Evolutionary conservation across 2,329 filamentous ascomycete genomes (phyloP), one percentile per base, ranked within the genome.

Genomic region (Camillea tinctor): DNA sequence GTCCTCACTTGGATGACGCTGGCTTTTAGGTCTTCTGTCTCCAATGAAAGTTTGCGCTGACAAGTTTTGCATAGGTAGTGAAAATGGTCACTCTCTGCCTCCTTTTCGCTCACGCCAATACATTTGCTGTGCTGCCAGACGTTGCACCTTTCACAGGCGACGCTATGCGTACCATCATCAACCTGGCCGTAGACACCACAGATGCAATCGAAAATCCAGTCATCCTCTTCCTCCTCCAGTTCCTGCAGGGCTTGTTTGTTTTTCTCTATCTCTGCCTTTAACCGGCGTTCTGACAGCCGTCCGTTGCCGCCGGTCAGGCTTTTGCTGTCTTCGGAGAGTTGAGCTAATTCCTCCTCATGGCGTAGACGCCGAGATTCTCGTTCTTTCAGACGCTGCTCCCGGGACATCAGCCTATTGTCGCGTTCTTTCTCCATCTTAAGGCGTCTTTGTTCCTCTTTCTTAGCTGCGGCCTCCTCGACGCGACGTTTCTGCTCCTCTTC

Each of bases 111-210:
- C 64, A 98, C 90, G 49, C 88, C 89, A 61, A 97, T 84, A 72
- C 95, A 99, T 69, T 90, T 92, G 80, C 93, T 96, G 72, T 99
- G 95, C 73, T 98, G 94, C 95, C 95, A 99, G 53, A 96, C 89
- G 72, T 89, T 96, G 80, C 95, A 99, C 66, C 83, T 88, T 72
- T 99, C 95, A 76, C 95, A 99, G 24, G 93, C 91, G 65, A 99
- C 88, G 73, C 93, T 97, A 72, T 97, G 93, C 7, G 92, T 89
- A 40, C 95, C 95, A 73, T 98, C 95, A 69, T 99, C 95, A 60
- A 97, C 91, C 68, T 96, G 89, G 21, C 95, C 95, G 74, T 97
- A 88, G 21, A 93, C 84, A 23, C 94, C 94, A 73, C 95, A 99
- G 23, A 91, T 84, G 73, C 95, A 99, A 73, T 99, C 95, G 68